These are phyloP conservation scores for Penicillium concentricum DNA, from an alignment of 2,329 filamentous ascomycete genomes.

Conservation along the genomic window DNA sequence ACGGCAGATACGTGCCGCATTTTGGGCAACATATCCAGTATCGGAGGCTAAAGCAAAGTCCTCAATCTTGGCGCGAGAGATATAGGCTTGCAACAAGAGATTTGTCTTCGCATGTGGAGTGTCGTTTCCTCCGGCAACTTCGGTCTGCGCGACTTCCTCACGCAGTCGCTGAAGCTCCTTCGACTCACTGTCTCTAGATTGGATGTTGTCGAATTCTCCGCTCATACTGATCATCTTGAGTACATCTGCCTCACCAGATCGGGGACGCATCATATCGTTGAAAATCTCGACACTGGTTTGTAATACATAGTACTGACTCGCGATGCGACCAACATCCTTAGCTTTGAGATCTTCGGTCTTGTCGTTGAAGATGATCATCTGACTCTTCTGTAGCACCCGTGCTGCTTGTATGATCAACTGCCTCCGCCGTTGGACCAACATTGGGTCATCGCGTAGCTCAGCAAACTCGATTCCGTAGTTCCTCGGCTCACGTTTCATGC, in stretches of 20 bases:
- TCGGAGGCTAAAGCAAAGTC: conserved; percentile 94
- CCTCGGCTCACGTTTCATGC: conserved; percentile 89
- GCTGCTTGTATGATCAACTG: conserved; percentile 88
- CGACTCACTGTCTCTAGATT: conserved; percentile 84
- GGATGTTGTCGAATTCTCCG: conserved; percentile 96
- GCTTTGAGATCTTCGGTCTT: conserved; percentile 86
- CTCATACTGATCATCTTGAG: conserved; percentile 97
- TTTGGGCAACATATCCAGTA: conserved; percentile 91
- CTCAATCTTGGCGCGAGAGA: conserved; percentile 81
- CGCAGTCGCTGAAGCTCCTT: conserved; percentile 78
- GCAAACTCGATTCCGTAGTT: conserved; percentile 94
- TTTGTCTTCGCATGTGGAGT: conserved; percentile 89
- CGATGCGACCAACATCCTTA: conserved; percentile 94
- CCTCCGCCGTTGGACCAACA: conserved; percentile 78
- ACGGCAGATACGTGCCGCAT: conserved; percentile 89
- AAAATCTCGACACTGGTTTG: conserved; percentile 94
- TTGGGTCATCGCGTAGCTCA: conserved; percentile 84
- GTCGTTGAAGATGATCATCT: conserved; percentile 99
- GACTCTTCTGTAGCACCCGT: conserved; percentile 79
- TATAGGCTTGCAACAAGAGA: conserved; percentile 89
- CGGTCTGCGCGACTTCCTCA: conserved; percentile 70
- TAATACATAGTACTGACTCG: conserved; percentile 93
- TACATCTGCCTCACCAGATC: conserved; percentile 85
- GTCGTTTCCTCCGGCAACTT: conserved; percentile 67
- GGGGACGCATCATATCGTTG: conserved; percentile 87